phyloP scores from a whole-genome alignment of 495 filamentous ascomycete species.

The Hamigera avellanea region DNA sequence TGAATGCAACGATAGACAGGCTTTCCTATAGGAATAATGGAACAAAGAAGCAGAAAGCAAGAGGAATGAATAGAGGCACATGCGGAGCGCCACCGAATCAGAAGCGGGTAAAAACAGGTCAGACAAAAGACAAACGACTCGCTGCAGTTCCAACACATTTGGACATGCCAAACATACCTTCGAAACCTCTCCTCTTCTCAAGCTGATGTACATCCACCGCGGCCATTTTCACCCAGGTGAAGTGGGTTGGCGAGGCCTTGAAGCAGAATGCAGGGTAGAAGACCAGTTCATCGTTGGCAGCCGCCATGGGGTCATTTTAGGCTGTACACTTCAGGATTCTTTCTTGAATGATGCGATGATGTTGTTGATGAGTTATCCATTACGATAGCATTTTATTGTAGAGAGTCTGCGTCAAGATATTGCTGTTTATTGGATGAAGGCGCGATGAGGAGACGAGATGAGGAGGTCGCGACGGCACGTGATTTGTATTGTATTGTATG shows the following conservation, averaged over 20 bases:
- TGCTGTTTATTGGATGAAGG: too few relatives aligned
- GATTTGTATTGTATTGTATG: too few relatives aligned
- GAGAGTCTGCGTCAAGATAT: neutral
- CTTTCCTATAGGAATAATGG: too few relatives aligned
- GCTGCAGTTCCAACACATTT: too few relatives aligned
- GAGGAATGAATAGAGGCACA: too few relatives aligned
- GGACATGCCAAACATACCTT: conserved; percentile 41
- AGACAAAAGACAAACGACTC: conserved; percentile 4
- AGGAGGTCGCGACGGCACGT: too few relatives aligned
- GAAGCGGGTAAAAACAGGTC: conserved; percentile 1
- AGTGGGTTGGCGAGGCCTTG: conserved; percentile 68
- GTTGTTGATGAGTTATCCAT: neutral
- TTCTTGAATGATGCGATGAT: too few relatives aligned
- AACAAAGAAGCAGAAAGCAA: too few relatives aligned
- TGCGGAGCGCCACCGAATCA: neutral
- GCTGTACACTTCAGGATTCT: too few relatives aligned
- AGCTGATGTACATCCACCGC: conserved; percentile 55
- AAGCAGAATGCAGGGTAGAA: conserved; percentile 85
- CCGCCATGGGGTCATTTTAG: conserved; percentile 29
- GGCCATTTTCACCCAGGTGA: conserved; percentile 71
- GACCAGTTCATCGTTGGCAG: conserved; percentile 17
- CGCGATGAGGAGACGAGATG: too few relatives aligned
- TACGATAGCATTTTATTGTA: neutral
- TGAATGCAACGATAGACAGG: too few relatives aligned
- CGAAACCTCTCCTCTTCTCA: conserved; percentile 45